These are phyloP conservation scores for Prunus campanulata DNA, from an alignment of 306 rosid genomes.

Conservation along the genomic window DNA sequence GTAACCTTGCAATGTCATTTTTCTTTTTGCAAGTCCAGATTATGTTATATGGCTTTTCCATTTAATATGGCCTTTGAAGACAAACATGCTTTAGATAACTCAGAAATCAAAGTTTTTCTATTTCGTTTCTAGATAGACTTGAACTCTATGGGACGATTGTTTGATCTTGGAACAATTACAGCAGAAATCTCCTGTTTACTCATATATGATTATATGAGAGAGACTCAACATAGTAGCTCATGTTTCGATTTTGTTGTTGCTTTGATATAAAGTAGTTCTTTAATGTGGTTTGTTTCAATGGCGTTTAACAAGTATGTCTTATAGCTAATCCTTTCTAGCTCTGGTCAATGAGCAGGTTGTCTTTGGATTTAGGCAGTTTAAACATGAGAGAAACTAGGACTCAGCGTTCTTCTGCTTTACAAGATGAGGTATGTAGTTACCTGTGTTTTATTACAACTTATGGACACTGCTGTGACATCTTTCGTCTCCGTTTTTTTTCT, in stretches of 20 bases:
- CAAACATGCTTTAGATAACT: neutral
- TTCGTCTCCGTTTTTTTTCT: conserved; percentile 5
- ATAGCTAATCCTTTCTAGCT: conserved; percentile 24
- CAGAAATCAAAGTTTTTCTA: neutral
- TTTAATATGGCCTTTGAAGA: neutral
- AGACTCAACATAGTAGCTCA: neutral
- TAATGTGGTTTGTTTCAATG: neutral
- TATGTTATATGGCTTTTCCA: neutral
- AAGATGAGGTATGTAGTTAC: conserved; percentile 70
- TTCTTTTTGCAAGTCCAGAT: too few species aligned
- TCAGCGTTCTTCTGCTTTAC: conserved; percentile 50
- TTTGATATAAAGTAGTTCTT: neutral
- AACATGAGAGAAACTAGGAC: conserved; percentile 55
- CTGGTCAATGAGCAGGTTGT: conserved; percentile 55
- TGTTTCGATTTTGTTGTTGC: neutral
- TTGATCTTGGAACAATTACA: neutral
- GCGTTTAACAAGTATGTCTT: neutral
- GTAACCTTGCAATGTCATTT: neutral
- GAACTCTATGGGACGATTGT: too few species aligned
- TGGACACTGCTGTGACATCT: neutral
- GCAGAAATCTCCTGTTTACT: neutral
- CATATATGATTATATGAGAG: too few species aligned
- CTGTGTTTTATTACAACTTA: neutral
- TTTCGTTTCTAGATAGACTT: too few species aligned
- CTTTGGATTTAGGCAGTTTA: conserved; percentile 79